Conservation (phyloP, 352 stramenopile species). For the Plasmopara halstedii region DNA sequence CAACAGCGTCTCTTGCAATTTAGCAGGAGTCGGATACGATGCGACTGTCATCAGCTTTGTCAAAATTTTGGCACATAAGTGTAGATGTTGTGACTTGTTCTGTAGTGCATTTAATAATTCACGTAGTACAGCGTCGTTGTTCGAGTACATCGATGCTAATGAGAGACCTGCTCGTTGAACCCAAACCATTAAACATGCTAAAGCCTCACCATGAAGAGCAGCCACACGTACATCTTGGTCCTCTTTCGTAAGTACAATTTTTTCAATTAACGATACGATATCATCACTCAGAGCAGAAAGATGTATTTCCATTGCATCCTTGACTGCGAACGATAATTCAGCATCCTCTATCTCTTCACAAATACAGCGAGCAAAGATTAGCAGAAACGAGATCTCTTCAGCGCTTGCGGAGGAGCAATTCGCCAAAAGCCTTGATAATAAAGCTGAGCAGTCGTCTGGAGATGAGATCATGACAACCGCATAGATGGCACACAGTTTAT, state of each 20-base stretch:
- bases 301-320: constrained; percentile 59
- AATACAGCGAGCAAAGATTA: constrained; percentile 48
- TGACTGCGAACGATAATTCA: constrained; percentile 45
- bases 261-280: constrained; percentile 37
- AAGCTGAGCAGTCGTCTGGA: constrained; percentile 37
- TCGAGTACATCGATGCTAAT: constrained; percentile 34
- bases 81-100: constrained; percentile 39
- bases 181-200: constrained; percentile 54
- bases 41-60: constrained; percentile 48
- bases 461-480: constrained; percentile 45
- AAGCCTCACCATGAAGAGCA: constrained; percentile 41
- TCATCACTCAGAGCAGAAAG: constrained; percentile 35
- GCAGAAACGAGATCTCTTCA: constrained; percentile 36
- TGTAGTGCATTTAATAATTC: constrained; percentile 42
- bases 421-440: constrained; percentile 29
- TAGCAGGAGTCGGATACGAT: constrained; percentile 40
- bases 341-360: constrained; percentile 64
- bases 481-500: constrained; percentile 55
- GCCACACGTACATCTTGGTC: constrained; percentile 21
- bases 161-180: constrained; percentile 49
- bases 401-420: constrained; percentile 21
- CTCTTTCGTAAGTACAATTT: constrained; percentile 34
- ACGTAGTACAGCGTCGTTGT: constrained; percentile 33
- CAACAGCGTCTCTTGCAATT: constrained; percentile 37
- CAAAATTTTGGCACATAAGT: constrained; percentile 43